Evolutionary conservation across 768 basidiomycete species (phyloP).

Genomic region (Chlorophyllum brunneum): DNA sequence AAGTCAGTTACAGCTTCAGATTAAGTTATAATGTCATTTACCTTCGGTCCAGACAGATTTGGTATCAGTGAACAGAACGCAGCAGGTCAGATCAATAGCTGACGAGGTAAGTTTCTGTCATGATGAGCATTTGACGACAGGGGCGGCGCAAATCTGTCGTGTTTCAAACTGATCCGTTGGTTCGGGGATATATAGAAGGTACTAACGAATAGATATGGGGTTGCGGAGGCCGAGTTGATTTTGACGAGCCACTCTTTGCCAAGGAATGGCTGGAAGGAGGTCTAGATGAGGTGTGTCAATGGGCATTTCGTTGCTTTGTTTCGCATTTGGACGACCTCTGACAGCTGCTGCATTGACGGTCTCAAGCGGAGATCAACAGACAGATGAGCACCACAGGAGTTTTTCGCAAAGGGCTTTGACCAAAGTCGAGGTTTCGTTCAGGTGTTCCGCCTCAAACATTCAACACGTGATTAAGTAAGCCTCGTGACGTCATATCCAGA

Average conservation of each 20-base stretch:
- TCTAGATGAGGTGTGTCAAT: constrained; percentile 31
- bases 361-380: not conserved
- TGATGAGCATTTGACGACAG: constrained; percentile 10
- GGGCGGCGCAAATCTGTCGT: not conserved
- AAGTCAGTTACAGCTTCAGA: constrained; percentile 13
- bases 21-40: constrained; percentile 20
- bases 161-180: constrained; percentile 4
- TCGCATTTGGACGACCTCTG: constrained; percentile 3
- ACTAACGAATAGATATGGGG: constrained; percentile 72
- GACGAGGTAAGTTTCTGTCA: constrained; percentile 63
- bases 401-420: not conserved
- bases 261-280: constrained; percentile 51
- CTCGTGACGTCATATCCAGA: constrained; percentile 1
- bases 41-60: constrained; percentile 76
- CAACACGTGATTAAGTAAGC: too few species aligned
- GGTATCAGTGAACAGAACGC: constrained; percentile 68
- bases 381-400: not conserved
- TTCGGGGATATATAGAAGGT: not conserved
- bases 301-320: not conserved
- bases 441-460: not conserved
- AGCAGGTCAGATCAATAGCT: constrained; percentile 52
- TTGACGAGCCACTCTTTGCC: constrained; percentile 75
- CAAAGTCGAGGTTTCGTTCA: too few species aligned
- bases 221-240: constrained; percentile 52
- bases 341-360: not conserved